Conservation (phyloP, 306 rosid genomes). For the Dicorynia guianensis region DNA sequence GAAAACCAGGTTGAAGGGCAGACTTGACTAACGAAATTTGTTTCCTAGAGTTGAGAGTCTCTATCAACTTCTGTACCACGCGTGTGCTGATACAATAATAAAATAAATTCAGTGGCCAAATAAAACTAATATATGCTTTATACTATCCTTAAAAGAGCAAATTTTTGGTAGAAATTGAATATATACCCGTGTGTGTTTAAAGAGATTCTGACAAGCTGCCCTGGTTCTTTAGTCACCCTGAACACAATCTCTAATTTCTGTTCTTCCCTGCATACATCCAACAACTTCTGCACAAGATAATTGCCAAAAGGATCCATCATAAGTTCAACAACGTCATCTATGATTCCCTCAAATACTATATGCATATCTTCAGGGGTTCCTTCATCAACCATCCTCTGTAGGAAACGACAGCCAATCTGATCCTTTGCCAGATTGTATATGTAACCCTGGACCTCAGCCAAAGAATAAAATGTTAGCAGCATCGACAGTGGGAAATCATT, state of each 20-base stretch:
- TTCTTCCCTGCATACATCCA: conserved; percentile 61
- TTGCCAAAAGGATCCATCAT: conserved; percentile 78
- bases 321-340: conserved; percentile 65
- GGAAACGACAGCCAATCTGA: conserved; percentile 73
- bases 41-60: conserved; percentile 45
- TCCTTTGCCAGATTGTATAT: conserved; percentile 67
- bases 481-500: conserved; percentile 30
- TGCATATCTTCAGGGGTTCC: conserved; percentile 58
- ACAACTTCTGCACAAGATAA: conserved; percentile 82
- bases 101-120: conserved; percentile 20
- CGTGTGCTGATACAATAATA: conserved; percentile 59
- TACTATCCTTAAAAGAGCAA: neutral
- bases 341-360: conserved; percentile 57
- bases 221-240: conserved; percentile 55
- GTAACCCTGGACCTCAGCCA: conserved; percentile 48
- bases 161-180: neutral
- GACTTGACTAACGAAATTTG: conserved; percentile 52
- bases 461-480: conserved; percentile 39
- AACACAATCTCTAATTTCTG: conserved; percentile 62
- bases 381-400: conserved; percentile 64
- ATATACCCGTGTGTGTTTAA: conserved; percentile 70
- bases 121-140: neutral
- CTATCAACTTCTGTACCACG: conserved; percentile 81
- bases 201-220: conserved; percentile 66
- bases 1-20: conserved; percentile 69